Evolutionary conservation across 169 alveolate genomes (phyloP).

Genomic region (Babesia sp.): DNA sequence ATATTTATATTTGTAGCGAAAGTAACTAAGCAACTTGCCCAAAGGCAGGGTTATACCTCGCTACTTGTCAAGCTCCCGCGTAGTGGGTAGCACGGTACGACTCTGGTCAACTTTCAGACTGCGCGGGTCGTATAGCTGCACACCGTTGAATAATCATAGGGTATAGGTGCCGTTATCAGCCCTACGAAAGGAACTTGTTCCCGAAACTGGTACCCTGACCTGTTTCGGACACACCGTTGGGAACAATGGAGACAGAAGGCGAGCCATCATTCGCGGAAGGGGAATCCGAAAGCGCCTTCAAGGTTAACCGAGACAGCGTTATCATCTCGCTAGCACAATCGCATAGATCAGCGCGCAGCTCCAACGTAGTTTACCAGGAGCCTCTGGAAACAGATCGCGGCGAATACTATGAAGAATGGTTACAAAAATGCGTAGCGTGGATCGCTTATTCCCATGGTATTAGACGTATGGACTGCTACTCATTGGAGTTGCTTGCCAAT

Average conservation of each 20-base stretch:
- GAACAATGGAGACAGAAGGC: conserved; percentile 21
- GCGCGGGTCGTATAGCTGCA: neutral
- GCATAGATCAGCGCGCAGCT: conserved; percentile 56
- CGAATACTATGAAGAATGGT: conserved; percentile 70
- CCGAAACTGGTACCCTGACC: neutral
- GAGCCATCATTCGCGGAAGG: conserved; percentile 31
- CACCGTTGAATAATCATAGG: neutral
- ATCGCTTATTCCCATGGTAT: conserved; percentile 59
- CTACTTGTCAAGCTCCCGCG: neutral
- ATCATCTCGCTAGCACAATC: conserved; percentile 61
- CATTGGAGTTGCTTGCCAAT: conserved; percentile 46
- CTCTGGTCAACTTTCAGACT: neutral
- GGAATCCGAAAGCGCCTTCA: conserved; percentile 26
- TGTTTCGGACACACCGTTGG: neutral
- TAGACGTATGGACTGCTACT: conserved; percentile 55
- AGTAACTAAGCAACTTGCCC: neutral
- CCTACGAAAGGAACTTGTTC: neutral
- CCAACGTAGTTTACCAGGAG: conserved; percentile 50
- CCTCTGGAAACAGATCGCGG: conserved; percentile 58
- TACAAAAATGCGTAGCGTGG: conserved; percentile 70
- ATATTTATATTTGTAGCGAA: neutral
- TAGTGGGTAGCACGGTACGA: neutral
- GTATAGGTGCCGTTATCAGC: neutral
- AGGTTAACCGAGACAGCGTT: conserved; percentile 37
- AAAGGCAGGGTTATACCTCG: neutral